Conservation (phyloP, 306 rosid species). For the Abrus pulchellus region DNA sequence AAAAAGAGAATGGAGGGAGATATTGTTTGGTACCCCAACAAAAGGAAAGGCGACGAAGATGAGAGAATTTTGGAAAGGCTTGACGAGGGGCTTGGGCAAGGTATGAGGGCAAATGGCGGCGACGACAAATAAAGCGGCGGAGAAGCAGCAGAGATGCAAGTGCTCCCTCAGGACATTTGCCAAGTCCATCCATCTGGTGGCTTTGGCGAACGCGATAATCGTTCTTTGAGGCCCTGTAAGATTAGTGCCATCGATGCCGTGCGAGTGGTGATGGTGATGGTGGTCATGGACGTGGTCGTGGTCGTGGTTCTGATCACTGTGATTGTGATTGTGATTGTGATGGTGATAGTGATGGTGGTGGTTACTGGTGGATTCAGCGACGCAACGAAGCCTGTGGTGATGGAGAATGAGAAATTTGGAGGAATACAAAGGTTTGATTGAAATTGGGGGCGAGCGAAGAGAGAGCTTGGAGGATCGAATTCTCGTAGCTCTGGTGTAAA, state of each 20-base stretch:
- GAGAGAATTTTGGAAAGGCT: constrained; percentile 79
- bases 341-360: constrained; percentile 8
- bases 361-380: constrained; percentile 53
- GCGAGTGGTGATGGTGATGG: constrained; percentile 60
- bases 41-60: constrained; percentile 80
- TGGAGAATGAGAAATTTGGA: constrained; percentile 50
- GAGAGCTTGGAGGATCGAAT: constrained; percentile 52
- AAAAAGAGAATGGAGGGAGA: not conserved
- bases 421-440: constrained; percentile 51
- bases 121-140: constrained; percentile 75
- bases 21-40: constrained; percentile 73
- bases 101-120: constrained; percentile 87
- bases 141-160: constrained; percentile 82
- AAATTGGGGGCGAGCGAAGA: constrained; percentile 43
- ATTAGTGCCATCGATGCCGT: constrained; percentile 50
- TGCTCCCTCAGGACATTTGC: constrained; percentile 84
- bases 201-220: constrained; percentile 75
- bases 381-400: constrained; percentile 50
- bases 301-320: not conserved
- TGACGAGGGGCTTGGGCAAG: constrained; percentile 71
- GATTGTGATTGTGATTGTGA: not conserved
- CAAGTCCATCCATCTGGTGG: constrained; percentile 78
- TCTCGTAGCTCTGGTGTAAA: constrained; percentile 33
- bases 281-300: constrained; percentile 37
- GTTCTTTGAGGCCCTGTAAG: constrained; percentile 74